Percentiles rank a stretch among this genome's conserved stretches.
phyloP scores from a whole-genome alignment of 805 yeast species.

The Jamesozyma jinghongensis region DNA sequence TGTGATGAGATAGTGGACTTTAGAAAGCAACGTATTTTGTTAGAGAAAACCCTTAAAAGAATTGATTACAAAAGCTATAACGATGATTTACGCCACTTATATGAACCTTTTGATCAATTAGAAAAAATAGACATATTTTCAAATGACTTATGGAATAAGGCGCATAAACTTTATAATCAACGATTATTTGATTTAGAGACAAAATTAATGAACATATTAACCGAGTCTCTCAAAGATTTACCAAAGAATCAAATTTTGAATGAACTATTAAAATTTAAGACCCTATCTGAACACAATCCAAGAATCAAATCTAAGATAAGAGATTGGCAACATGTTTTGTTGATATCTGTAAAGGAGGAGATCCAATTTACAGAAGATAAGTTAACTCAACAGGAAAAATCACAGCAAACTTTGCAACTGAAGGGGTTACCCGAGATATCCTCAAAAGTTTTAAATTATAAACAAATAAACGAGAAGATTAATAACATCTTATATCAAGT shows the following conservation, averaged over 20 bases:
- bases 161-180: constrained; percentile 36
- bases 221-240: constrained; percentile 29
- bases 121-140: constrained; percentile 32
- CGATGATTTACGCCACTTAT: constrained; percentile 35
- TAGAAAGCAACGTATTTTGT: constrained; percentile 45
- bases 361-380: constrained; percentile 35
- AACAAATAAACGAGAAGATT: constrained; percentile 41
- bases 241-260: constrained; percentile 43
- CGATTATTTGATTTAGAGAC: constrained; percentile 39
- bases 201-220: constrained; percentile 35
- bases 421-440: constrained; percentile 42
- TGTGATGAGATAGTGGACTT: constrained; percentile 26
- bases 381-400: constrained; percentile 28
- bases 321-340: constrained; percentile 46
- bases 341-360: constrained; percentile 42
- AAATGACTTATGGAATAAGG: constrained; percentile 29
- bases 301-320: constrained; percentile 49
- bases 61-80: constrained; percentile 16
- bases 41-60: constrained; percentile 31
- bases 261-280: constrained; percentile 40
- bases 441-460: constrained; percentile 42
- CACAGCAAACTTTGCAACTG: not conserved
- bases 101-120: constrained; percentile 31
- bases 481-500: constrained; percentile 36
- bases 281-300: constrained; percentile 40